Base-by-base conservation (phyloP, 257 asterid genomes). In the Solanum virginianum region DNA sequence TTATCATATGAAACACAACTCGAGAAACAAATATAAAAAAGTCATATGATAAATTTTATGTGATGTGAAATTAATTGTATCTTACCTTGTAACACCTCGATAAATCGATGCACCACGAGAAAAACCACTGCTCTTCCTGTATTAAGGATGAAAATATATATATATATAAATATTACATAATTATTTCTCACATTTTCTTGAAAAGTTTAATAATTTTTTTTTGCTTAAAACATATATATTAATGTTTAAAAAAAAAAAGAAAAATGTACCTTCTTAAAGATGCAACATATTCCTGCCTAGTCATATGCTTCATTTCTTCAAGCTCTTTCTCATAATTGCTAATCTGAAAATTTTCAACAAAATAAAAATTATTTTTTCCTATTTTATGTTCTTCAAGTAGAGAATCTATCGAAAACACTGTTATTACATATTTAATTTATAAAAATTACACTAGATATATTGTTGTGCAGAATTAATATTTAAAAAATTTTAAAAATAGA, bases 81-180 rank as follows among this genome's bases (percentile, higher is more conserved):
- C 26, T 65, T 91, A 95, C 99, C 99, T 94, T 10, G 99, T 95
- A 47, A 95, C 99, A 13, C 99, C 99, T 75, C 98, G 93, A 84
- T 95, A 95, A 72, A 94, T 93, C 17, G 98, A 95, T 8, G 97
- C 97, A 26, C 99, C 99, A 6, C 98, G 94, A 60, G 99, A 95
- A 87, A 95, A 95, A 45, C 99, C 99, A 53, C 99, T 95, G 84
- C 99, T 94, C 86, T 95, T 95, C 88, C 99, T 95, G 90, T 26
- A 82, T 83, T 32, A 29, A 41, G 29, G 1, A 15, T 7, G 20
- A 22, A 3, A 13, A n/a, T 6, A 82, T 1, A 36, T 36, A 36
- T 36, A 36, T 3, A 11, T 55, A 2, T 47, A 65, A 86, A 4
- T n/a, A n/a, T 41, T 80, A 18, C 77, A 39, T 75, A 9, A 18